Base-by-base conservation (phyloP, 108 stramenopile genomes). In the Fistulifera pelliculosa region DNA sequence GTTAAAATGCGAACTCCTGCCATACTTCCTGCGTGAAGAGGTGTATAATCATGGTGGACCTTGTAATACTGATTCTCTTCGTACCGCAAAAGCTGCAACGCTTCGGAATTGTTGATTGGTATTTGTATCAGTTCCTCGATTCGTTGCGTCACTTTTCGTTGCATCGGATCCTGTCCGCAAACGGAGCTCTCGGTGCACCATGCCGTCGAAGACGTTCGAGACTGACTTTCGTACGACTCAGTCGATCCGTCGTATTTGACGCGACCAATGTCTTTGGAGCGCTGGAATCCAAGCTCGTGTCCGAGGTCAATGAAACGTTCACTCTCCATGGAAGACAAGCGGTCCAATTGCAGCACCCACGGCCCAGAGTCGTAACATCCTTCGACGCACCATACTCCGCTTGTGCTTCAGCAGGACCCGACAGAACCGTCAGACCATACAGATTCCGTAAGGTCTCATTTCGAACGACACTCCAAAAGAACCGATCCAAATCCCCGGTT, bases 1-100 rank as follows among this genome's bases (percentile, higher is more conserved):
- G 87, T 90, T 52, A 90, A 49, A 38, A 95, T 85, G 27, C 94
- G 78, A 2, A 84, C 82, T 6, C 94, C 94, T 41, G 65, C 68
- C 23, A 58, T 79, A 6, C 73, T 61, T 17, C 52, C 22, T 15
- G 28, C 41, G 25, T 79, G 64, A 53, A 68, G 41, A 11, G 8
- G 31, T 49, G 82, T 77, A 35, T 75, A 66, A 54, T 81, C 79
- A 52, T 83, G 70, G 38, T 87, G 79, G 16, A 58, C 56, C n/a
- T 47, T 60, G 54, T 88, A 88, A 51, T 62, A 68, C 48, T 83
- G 70, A 14, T 27, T 22, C 25, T 27, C 50, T 51, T 51, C 25
- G 26, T 51, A 57, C 22, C 25, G 44, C 44, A 92, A 50, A 16
- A 92, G 47, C 51, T 92, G 90, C 31, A 87, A 68, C 19, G 73